Base-by-base conservation (phyloP, 2,329 filamentous ascomycete genomes). In the Lomentospora prolificans region DNA sequence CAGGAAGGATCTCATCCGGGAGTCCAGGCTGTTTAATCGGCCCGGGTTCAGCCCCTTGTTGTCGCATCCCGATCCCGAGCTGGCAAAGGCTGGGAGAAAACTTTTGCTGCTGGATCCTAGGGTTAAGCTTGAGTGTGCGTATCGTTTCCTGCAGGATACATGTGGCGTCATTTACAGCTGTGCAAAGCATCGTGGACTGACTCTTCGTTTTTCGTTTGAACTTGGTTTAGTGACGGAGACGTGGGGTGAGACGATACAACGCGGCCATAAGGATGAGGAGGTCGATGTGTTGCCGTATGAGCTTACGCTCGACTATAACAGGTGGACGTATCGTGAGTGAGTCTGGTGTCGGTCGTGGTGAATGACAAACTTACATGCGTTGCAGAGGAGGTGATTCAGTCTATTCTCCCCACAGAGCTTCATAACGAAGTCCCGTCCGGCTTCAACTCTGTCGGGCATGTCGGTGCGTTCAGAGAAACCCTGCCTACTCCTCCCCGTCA, bases 371-470 rank as follows among this genome's bases (percentile, higher is more conserved):
- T 66, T 56, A 69, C 58, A 56, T 3, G 36, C 17, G n/a, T 6
- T n/a, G 19, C 55, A 88, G 86, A 86, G 59, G 91, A 97, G 62
- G 87, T 99, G 39, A 88, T 96, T 65, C 76, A 76, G 51, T 82
- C 89, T 3, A 82, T 96, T 56, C 76, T 99, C 1, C 91, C 91
- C 0, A 84, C 90, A 61, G 85, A 89, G 51, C 77, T 87, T 24
- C 83, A 90, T 61, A 84, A 86, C 41, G 90, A 95, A 62, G 84
- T 94, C 30, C 92, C 91, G 2, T 81, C 83, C 30, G 90, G 90
- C 51, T 97, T 95, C 74, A 90, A 90, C 57, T 84, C 86, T 33
- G 90, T 92, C 33, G 92, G 94, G 19, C 92, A 97, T 64, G 85
- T 97, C 53, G 81, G 85, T 87, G 75, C 60, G 79, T 70, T 50